Conservation (phyloP, 805 yeast species). For the Metschnikowia aberdeeniae region DNA sequence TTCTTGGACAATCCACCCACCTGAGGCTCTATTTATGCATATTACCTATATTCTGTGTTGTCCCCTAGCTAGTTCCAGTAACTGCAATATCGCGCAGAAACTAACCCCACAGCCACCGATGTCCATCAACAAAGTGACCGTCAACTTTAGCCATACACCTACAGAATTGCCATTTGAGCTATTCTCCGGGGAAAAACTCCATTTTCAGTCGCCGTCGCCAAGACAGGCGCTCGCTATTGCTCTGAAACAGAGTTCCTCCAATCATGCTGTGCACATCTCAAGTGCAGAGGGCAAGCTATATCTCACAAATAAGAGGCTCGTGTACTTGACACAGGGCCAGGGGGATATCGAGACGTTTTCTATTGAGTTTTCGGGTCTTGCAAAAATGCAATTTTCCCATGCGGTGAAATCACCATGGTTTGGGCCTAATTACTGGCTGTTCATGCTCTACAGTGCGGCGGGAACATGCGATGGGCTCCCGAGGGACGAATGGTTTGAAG, state of each 20-base stretch:
- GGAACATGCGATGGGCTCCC: constrained; percentile 40
- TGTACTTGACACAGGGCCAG: constrained; percentile 34
- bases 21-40: too few species aligned
- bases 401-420: constrained; percentile 49
- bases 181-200: constrained; percentile 15
- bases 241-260: constrained; percentile 15
- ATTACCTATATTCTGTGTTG: too few species aligned
- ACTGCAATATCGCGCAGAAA: neutral
- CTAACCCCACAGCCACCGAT: constrained; percentile 7
- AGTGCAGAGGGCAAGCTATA: constrained; percentile 38
- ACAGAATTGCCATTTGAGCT: constrained; percentile 16
- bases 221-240: constrained; percentile 29
- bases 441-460: constrained; percentile 33
- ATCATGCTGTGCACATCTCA: constrained; percentile 21
- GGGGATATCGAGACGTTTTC: constrained; percentile 43
- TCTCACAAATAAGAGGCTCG: constrained; percentile 40
- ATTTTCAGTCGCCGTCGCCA: constrained; percentile 13
- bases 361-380: constrained; percentile 27
- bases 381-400: constrained; percentile 33
- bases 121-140: constrained; percentile 14
- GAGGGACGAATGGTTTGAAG: constrained; percentile 33
- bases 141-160: neutral
- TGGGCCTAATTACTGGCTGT: constrained; percentile 49
- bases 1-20: too few species aligned
- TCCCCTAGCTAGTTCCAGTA: too few species aligned